These are phyloP conservation scores for Paramyrothecium roridum DNA, from an alignment of 2,329 filamentous ascomycete species.

Conservation along the genomic window DNA sequence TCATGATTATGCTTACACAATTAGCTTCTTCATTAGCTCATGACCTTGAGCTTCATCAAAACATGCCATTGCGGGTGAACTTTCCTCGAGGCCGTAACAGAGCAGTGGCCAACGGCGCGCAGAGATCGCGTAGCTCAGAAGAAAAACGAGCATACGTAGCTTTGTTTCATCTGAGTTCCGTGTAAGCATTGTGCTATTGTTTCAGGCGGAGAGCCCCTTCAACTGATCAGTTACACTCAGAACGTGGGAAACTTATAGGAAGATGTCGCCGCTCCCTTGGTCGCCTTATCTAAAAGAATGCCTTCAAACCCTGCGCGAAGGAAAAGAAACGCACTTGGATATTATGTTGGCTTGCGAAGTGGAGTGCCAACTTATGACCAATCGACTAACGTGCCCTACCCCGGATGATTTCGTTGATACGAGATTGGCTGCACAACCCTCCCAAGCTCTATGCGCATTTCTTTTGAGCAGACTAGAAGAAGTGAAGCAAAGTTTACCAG, in stretches of 20 bases:
- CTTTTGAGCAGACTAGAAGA: constrained; percentile 6
- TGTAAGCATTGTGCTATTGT: constrained; percentile 10
- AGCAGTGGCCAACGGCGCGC: background rate
- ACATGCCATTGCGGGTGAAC: background rate
- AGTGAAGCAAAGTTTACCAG: background rate
- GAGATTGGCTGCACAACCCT: background rate
- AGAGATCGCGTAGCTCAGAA: constrained; percentile 5
- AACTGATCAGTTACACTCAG: constrained; percentile 8
- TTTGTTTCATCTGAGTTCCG: constrained; percentile 19
- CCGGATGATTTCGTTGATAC: background rate
- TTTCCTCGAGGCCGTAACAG: background rate
- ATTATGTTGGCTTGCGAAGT: constrained; percentile 5
- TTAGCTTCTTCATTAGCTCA: constrained; percentile 32
- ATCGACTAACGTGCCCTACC: constrained; percentile 1
- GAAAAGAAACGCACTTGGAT: constrained; percentile 7
- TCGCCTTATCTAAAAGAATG: constrained; percentile 54
- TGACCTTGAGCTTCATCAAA: constrained; percentile 32
- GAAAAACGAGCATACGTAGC: constrained; percentile 10
- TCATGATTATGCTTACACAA: constrained; percentile 30
- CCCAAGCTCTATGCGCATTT: constrained; percentile 1
- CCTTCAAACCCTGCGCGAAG: constrained; percentile 33
- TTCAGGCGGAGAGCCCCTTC: background rate
- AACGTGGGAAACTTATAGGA: constrained; percentile 28
- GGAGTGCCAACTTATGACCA: constrained; percentile 9
- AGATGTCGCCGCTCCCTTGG: constrained; percentile 40